Percentiles rank a stretch among this genome's conserved stretches.
Conservation (phyloP, 495 filamentous ascomycete genomes). For the Jackrogersella minutella region DNA sequence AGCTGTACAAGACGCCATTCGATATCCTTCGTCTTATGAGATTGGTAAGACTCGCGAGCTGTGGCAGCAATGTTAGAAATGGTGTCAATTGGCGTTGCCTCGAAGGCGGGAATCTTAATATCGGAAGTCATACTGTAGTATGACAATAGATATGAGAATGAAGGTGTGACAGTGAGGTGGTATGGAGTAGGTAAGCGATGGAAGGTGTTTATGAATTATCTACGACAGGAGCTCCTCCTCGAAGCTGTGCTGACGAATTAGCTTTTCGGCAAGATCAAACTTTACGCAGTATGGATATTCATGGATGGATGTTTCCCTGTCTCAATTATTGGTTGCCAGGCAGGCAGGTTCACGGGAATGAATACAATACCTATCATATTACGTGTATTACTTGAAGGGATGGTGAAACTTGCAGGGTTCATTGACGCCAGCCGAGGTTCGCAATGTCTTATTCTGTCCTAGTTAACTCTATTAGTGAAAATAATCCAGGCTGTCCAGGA, state of each 20-base stretch:
- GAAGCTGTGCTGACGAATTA: not conserved
- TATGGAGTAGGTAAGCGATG: not conserved
- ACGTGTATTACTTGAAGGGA: not conserved
- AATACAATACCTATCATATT: not conserved
- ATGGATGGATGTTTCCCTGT: too few relatives aligned
- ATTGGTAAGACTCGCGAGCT: conserved; percentile 69
- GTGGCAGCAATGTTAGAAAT: conserved; percentile 68
- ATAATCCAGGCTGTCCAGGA: too few relatives aligned
- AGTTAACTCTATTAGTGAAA: too few relatives aligned
- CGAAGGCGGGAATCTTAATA: conserved; percentile 62
- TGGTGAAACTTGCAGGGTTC: not conserved
- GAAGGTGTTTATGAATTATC: not conserved
- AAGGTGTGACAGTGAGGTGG: not conserved
- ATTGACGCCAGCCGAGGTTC: not conserved
- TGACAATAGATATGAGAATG: not conserved
- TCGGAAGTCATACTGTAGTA: conserved; percentile 45
- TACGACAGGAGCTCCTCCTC: not conserved
- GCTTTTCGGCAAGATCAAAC: too few relatives aligned
- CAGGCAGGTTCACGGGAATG: too few relatives aligned
- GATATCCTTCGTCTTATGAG: conserved; percentile 81
- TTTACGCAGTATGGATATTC: too few relatives aligned
- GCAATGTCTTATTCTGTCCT: not conserved
- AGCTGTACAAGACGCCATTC: conserved; percentile 85
- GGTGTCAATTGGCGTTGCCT: conserved; percentile 70
- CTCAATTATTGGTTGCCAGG: conserved; percentile 5